Conservation (phyloP, 768 basidiomycete genomes). For the Phaffia australis region DNA sequence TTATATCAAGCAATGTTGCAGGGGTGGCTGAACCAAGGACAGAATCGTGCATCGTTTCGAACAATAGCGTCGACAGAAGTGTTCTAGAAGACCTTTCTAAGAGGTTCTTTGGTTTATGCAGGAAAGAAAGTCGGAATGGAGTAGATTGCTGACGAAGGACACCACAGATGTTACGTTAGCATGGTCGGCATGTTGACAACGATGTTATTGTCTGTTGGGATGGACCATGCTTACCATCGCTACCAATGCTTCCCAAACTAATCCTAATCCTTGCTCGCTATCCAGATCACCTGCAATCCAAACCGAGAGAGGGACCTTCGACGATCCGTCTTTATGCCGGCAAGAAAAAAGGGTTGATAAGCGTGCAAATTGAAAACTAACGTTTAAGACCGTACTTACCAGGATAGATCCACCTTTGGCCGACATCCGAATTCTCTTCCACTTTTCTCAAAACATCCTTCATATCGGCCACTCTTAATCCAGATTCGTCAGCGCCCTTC, state of each 20-base stretch:
- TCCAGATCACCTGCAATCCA: slow-evolving; percentile 74
- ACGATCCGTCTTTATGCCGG: slow-evolving; percentile 17
- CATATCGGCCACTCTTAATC: slow-evolving; percentile 49
- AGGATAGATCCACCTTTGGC: slow-evolving; percentile 47
- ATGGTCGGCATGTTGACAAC: not conserved
- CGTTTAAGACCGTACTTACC: slow-evolving; percentile 40
- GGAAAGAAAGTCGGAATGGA: slow-evolving; percentile 56
- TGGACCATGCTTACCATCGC: slow-evolving; percentile 48
- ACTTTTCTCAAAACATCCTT: slow-evolving; percentile 46
- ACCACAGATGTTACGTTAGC: not conserved
- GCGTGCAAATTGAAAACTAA: slow-evolving; percentile 15
- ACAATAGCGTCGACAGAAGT: slow-evolving; percentile 32
- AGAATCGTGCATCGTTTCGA: slow-evolving; percentile 30
- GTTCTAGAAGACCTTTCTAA: slow-evolving; percentile 38
- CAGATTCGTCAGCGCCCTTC: slow-evolving; percentile 38
- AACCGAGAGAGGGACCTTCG: slow-evolving; percentile 35
- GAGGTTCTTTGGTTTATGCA: slow-evolving; percentile 53
- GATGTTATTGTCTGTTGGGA: not conserved
- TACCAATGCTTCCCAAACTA: slow-evolving; percentile 55
- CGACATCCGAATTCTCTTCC: slow-evolving; percentile 41
- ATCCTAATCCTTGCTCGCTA: slow-evolving; percentile 46
- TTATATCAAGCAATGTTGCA: slow-evolving; percentile 29
- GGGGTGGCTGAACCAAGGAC: slow-evolving; percentile 27
- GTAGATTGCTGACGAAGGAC: slow-evolving; percentile 30
- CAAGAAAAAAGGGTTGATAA: not conserved